Evolutionary conservation across 2,329 filamentous ascomycete species (phyloP), one percentile per base, ranked within the genome.

Genomic region (Trichoderma breve): DNA sequence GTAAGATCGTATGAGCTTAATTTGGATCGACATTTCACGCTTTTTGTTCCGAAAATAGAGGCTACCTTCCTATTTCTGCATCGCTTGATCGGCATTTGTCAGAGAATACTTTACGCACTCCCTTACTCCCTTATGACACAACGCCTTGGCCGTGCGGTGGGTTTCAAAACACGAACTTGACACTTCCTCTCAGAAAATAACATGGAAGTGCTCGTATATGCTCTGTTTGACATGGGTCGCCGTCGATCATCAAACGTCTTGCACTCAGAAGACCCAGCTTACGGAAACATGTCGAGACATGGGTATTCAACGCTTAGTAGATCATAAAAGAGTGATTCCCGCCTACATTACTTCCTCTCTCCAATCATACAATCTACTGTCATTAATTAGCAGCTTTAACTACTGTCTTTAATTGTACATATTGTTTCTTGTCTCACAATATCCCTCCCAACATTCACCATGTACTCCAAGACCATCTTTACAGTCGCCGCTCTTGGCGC

Each of bases 401-500:
- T 4, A 61, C 7, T 24, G 3, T n/a, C 32, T 53, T 34, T 9
- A 18, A 57, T 53, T 4, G 4, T 30, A 26, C 18, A 24, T 6
- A 21, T 12, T 21, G 0, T 53, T 7, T 24, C 9, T 51, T 24
- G 4, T 24, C 11, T 12, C 21, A 24, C 5, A 14, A 11, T 7
- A 53, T 7, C n/a, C 9, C 3, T 12, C 4, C 7, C 26, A 53
- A 4, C 6, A 21, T 3, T 15, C 55, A 71, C 8, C 6, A 73
- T 74, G 71, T 34, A 65, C 36, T 36, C 62, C 26, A 61, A 30
- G 12, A 57, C 61, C 21, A 15, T 74, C 24, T 32, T 69, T 18
- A 60, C 73, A 6, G 12, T 72, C 15, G 60, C 61, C n/a, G 24
- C 69, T 1, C 62, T 76, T 1, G 75, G 75, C 11, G 64, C 71